A percentile compares a stretch with the other conserved stretches of the same genome.
phyloP scores from a whole-genome alignment of 1,284 basidiomycete species.

The Moniliophthora roreri region DNA sequence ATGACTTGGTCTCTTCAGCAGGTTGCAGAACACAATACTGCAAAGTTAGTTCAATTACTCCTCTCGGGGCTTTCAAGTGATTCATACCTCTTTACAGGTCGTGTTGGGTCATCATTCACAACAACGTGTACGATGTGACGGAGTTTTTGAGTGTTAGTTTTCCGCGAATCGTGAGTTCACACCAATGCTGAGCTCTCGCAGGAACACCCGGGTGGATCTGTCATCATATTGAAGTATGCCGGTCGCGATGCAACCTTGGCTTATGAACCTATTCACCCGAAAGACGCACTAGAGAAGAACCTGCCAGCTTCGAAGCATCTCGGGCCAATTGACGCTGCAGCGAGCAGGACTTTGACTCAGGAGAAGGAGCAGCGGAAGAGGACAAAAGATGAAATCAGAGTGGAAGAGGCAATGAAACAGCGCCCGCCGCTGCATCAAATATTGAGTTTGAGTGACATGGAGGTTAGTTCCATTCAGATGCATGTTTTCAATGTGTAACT shows the following conservation, averaged over 20 bases:
- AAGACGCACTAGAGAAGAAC: slow-evolving; percentile 68
- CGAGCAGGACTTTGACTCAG: slow-evolving; percentile 42
- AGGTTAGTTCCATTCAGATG: slow-evolving; percentile 40
- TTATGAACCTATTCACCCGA: slow-evolving; percentile 75
- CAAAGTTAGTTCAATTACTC: slow-evolving; percentile 35
- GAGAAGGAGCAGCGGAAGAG: slow-evolving; percentile 44
- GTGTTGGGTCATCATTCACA: slow-evolving; percentile 80
- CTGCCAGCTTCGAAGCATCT: slow-evolving; percentile 69
- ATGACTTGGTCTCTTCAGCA: slow-evolving; percentile 31
- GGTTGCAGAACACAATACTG: slow-evolving; percentile 53
- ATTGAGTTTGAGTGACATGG: slow-evolving; percentile 76
- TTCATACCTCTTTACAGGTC: slow-evolving; percentile 8
- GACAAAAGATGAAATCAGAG: slow-evolving; percentile 71
- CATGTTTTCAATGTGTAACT: slow-evolving; percentile 1
- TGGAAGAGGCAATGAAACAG: slow-evolving; percentile 59
- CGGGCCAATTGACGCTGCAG: slow-evolving; percentile 61
- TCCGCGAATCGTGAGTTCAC: slow-evolving; percentile 1
- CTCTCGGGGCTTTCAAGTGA: not conserved
- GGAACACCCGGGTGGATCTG: slow-evolving; percentile 82
- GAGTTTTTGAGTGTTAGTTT: slow-evolving; percentile 69
- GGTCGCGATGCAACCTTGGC: slow-evolving; percentile 76
- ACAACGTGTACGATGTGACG: slow-evolving; percentile 82
- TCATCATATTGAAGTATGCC: slow-evolving; percentile 77
- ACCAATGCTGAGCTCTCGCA: slow-evolving; percentile 27
- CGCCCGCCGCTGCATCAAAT: slow-evolving; percentile 69